phyloP scores from a whole-genome alignment of 2,329 filamentous ascomycete species.

The Fusarium drepaniforme region DNA sequence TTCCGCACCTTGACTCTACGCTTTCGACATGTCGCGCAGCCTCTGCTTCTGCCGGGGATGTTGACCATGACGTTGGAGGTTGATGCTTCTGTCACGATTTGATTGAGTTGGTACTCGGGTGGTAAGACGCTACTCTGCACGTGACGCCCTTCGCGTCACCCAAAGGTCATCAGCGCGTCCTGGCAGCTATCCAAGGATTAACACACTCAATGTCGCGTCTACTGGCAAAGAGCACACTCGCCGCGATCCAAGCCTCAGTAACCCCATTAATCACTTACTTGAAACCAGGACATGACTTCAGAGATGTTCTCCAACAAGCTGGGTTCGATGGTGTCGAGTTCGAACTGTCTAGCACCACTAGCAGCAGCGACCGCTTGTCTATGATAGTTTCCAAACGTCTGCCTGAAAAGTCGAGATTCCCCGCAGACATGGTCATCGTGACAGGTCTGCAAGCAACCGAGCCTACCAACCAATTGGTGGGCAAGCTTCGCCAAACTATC shows the following conservation, averaged over 20 bases:
- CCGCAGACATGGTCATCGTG: too few species aligned
- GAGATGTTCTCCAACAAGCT: too few species aligned
- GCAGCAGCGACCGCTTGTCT: too few species aligned
- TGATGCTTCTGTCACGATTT: not conserved
- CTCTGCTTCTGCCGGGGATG: constrained; percentile 19
- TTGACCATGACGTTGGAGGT: constrained; percentile 15
- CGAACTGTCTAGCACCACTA: too few species aligned
- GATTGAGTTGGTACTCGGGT: not conserved
- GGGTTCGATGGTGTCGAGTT: too few species aligned
- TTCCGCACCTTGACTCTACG: constrained; percentile 17
- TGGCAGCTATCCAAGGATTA: not conserved
- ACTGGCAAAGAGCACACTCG: too few species aligned
- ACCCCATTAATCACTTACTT: not conserved
- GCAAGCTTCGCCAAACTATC: too few species aligned
- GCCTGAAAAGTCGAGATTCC: too few species aligned
- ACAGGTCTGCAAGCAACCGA: too few species aligned
- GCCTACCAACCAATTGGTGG: too few species aligned
- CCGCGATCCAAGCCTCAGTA: not conserved
- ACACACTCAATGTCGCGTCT: not conserved
- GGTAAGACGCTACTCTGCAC: not conserved
- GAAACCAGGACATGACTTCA: too few species aligned
- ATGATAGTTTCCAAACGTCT: too few species aligned
- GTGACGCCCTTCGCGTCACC: not conserved
- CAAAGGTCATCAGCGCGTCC: not conserved
- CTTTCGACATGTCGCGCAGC: constrained; percentile 21